A percentile compares a stretch with the other conserved stretches of the same genome.
Evolutionary conservation across 805 yeast genomes (phyloP).

Genomic region (Saturnispora sanitii): DNA sequence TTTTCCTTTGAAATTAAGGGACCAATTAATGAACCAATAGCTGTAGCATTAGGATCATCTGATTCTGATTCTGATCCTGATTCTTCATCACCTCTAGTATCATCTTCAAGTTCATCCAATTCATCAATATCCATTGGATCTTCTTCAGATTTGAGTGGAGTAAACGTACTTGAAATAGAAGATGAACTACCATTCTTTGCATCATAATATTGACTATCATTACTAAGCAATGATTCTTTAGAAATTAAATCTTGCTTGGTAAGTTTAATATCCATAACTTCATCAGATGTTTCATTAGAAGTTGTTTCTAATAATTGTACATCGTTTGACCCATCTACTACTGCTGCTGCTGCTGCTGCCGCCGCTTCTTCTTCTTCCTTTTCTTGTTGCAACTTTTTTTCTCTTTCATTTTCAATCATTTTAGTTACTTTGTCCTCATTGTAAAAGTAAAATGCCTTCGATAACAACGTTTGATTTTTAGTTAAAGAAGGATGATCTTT

Average conservation of each 20-base stretch:
- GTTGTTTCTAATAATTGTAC: neutral
- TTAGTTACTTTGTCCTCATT: neutral
- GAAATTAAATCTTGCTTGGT: neutral
- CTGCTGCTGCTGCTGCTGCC: neutral
- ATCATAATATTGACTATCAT: neutral
- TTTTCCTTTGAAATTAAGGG: neutral
- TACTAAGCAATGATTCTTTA: conserved; percentile 2
- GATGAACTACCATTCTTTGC: neutral
- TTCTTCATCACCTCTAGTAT: no score
- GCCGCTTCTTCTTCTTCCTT: neutral
- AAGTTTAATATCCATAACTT: neutral
- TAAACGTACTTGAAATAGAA: neutral
- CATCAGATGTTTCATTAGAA: neutral
- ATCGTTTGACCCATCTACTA: neutral
- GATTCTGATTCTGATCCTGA: no score
- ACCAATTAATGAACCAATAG: neutral
- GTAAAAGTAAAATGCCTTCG: conserved; percentile 6
- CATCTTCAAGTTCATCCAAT: neutral
- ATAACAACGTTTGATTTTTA: neutral
- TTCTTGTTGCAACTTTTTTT: neutral
- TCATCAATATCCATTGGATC: neutral
- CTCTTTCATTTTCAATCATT: neutral
- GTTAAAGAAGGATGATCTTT: conserved; percentile 2
- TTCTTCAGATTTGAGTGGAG: neutral
- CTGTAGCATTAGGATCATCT: no score